phyloP scores from a whole-genome alignment of 1,139 yeast genomes.

The Saccharomyces hybrid region DNA sequence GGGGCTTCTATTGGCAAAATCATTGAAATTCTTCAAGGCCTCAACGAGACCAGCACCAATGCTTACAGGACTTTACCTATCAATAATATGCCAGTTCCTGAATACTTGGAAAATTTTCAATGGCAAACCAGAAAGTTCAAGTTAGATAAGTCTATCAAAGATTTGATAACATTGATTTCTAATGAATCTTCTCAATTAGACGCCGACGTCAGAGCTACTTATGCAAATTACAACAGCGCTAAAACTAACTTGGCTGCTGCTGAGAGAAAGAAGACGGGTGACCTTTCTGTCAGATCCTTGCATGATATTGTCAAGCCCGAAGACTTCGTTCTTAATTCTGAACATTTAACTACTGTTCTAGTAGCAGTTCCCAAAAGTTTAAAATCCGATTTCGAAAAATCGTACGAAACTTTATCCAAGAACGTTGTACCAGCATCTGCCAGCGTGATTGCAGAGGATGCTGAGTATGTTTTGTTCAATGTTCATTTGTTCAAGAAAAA shows the following conservation, averaged over 20 bases:
- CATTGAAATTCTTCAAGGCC: slow-evolving; percentile 62
- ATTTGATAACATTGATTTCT: slow-evolving; percentile 61
- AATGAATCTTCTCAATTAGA: slow-evolving; percentile 77
- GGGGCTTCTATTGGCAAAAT: slow-evolving; percentile 61
- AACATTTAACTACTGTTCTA: slow-evolving; percentile 72
- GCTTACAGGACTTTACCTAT: slow-evolving; percentile 45
- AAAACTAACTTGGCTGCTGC: slow-evolving; percentile 79
- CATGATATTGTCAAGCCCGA: slow-evolving; percentile 82
- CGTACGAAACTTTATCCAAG: slow-evolving; percentile 67
- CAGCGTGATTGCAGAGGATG: slow-evolving; percentile 55
- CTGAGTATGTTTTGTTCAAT: slow-evolving; percentile 63
- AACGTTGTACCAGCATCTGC: slow-evolving; percentile 94
- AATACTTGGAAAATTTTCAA: slow-evolving; percentile 62
- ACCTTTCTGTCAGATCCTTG: slow-evolving; percentile 79
- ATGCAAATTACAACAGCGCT: slow-evolving; percentile 68
- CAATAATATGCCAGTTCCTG: slow-evolving; percentile 39
- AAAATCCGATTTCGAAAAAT: slow-evolving; percentile 49
- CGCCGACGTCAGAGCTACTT: slow-evolving; percentile 66
- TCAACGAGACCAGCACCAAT: slow-evolving; percentile 36
- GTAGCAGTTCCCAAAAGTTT: slow-evolving; percentile 76
- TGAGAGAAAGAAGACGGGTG: slow-evolving; percentile 89
- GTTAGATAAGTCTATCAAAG: slow-evolving; percentile 72
- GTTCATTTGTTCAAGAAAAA: slow-evolving; percentile 82
- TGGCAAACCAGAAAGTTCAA: slow-evolving; percentile 89
- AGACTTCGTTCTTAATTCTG: slow-evolving; percentile 79